Base-by-base conservation (phyloP, 345 rosid species). In the Streptanthus diversifolius region DNA sequence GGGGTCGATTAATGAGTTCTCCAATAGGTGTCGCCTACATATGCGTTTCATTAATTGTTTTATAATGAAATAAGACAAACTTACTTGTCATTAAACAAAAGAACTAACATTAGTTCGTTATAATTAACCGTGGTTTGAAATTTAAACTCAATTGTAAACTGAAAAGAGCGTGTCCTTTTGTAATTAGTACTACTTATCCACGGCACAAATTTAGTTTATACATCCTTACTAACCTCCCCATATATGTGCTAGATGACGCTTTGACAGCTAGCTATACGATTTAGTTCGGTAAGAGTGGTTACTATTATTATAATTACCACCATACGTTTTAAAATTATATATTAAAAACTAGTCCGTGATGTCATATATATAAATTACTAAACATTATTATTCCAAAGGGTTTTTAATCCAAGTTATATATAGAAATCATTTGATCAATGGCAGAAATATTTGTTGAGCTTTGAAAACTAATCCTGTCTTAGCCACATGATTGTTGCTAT, bases 101-200 rank as follows among this genome's bases (percentile, higher is more conserved):
- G 1, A 25, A 7, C 6, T 40, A 39, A 53, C 4, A 5, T 10
- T 0, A 44, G 9, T 47, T 22, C 19, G 40, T 15, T 49, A 61
- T 39, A 48, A 47, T 7, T 24, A 67, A 65, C 35, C 67, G 9
- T 36, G 47, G 18, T 60, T 60, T 60, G 41, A 13, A 67, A 57
- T 36, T 43, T 39, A 51, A 58, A 49, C 67, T 48, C 29, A 7
- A 25, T 45, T 48, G 43, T 47, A 36, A 73, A 66, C 52, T 19
- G 45, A 51, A 49, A 59, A 10, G 61, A 61, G 70, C 79, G 79
- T 68, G 63, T 68, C 47, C 45, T 9, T 6, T 21, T 74, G 62
- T 49, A 24, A 14, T 61, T 64, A 21, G 32, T 45, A 54, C 63
- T 51, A 52, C 63, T 37, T 60, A 52, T 75, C 69, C 37, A 74